A percentile compares a stretch with the other conserved stretches of the same genome.
Evolutionary conservation across 768 basidiomycete genomes (phyloP).

Genomic region (Macrolepiota albuminosa): DNA sequence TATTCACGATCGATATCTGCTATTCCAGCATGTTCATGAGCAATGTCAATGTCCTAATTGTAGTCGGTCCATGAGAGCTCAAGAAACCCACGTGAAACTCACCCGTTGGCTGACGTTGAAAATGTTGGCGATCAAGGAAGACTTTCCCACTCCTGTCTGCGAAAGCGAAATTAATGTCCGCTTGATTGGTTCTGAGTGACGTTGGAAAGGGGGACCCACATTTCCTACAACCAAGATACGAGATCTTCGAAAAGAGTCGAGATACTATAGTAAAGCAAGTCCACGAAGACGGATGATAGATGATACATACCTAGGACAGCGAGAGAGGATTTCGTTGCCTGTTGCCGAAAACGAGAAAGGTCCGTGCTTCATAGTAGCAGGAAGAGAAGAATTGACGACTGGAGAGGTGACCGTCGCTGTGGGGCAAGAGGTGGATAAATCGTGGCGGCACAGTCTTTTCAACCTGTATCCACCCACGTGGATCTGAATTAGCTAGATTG

Average conservation of each 20-base stretch:
- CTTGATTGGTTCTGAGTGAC: not conserved
- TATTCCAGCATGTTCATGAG: not conserved
- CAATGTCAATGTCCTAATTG: conserved; percentile 2
- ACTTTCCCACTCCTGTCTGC: conserved; percentile 6
- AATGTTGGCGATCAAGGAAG: conserved; percentile 1
- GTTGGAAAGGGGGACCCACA: not conserved
- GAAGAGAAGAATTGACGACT: not conserved
- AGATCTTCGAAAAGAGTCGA: not conserved
- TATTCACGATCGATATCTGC: conserved; percentile 3
- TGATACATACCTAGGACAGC: not conserved
- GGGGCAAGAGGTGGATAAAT: not conserved
- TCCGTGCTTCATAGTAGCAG: not conserved
- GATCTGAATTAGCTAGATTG: not conserved
- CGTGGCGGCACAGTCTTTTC: not conserved
- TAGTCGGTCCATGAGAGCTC: not conserved
- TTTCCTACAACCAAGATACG: conserved; percentile 1
- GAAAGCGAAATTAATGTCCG: not conserved
- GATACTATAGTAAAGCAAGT: not conserved
- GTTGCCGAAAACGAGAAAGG: not conserved
- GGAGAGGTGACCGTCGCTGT: not conserved
- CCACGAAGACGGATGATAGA: not conserved
- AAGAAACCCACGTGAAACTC: not conserved
- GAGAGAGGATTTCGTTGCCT: not conserved
- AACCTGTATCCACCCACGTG: not conserved
- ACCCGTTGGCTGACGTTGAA: not conserved